phyloP scores from a whole-genome alignment of 768 basidiomycete genomes.

The Serendipita sp. region DNA sequence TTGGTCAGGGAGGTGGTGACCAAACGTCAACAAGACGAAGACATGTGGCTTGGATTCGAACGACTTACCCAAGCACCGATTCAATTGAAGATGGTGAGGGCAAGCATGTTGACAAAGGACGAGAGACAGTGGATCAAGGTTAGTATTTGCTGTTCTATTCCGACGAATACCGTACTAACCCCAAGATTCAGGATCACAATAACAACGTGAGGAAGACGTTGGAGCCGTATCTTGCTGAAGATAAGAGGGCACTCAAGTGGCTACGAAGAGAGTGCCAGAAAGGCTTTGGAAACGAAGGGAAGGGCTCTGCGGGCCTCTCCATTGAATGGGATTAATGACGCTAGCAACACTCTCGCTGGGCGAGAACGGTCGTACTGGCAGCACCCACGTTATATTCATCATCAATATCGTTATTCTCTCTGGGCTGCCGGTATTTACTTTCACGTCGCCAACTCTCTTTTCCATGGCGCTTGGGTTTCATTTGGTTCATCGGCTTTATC shows the following conservation, averaged over 20 bases:
- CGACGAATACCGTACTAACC: slow-evolving; percentile 6
- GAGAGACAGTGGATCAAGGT: slow-evolving; percentile 81
- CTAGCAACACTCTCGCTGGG: background rate
- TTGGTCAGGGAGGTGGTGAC: slow-evolving; percentile 61
- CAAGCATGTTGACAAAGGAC: slow-evolving; percentile 63
- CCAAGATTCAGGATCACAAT: slow-evolving; percentile 55
- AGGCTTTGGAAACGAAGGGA: slow-evolving; percentile 49
- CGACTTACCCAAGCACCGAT: slow-evolving; percentile 90
- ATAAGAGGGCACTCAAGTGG: slow-evolving; percentile 70
- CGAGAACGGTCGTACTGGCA: background rate
- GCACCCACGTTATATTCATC: background rate
- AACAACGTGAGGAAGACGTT: slow-evolving; percentile 49
- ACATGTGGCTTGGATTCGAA: slow-evolving; percentile 77
- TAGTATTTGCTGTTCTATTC: slow-evolving; percentile 13
- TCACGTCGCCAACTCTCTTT: no score
- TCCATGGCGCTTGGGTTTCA: no score
- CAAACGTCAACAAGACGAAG: slow-evolving; percentile 48
- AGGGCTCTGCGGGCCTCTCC: slow-evolving; percentile 50
- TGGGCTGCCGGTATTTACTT: background rate
- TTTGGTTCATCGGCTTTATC: no score
- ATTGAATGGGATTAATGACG: slow-evolving; percentile 58
- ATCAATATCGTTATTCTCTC: background rate
- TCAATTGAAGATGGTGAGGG: slow-evolving; percentile 78
- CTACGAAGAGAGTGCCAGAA: slow-evolving; percentile 61
- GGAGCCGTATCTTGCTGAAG: slow-evolving; percentile 50